Evolutionary conservation across 768 basidiomycete species (phyloP).

Genomic region (Hygrocybe punicea): DNA sequence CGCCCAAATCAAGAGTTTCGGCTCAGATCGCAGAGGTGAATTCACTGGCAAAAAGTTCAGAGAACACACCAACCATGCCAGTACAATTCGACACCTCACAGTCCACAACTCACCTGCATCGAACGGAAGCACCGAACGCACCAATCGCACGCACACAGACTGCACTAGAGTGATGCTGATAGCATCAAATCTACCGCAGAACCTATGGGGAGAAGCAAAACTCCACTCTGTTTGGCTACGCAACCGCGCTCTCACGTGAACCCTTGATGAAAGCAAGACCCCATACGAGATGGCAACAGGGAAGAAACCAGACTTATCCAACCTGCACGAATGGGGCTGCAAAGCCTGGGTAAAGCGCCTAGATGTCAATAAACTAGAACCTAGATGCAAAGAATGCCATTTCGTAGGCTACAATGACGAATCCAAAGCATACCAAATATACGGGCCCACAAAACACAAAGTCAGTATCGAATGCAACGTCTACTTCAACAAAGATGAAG

Average conservation of each 20-base stretch:
- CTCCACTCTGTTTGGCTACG: slow-evolving; percentile 35
- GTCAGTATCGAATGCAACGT: slow-evolving; percentile 29
- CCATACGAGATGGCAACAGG: slow-evolving; percentile 28
- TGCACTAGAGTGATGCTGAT: slow-evolving; percentile 28
- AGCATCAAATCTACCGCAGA: slow-evolving; percentile 1
- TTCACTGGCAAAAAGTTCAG: slow-evolving; percentile 14
- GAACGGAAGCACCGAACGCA: slow-evolving; percentile 30
- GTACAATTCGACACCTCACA: slow-evolving; percentile 31
- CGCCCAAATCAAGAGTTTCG: slow-evolving; percentile 25
- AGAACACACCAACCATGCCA: slow-evolving; percentile 20
- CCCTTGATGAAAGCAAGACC: slow-evolving; percentile 19
- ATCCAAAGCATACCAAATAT: slow-evolving; percentile 27
- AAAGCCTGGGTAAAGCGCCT: not conserved
- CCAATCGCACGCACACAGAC: slow-evolving; percentile 25
- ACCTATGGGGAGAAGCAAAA: slow-evolving; percentile 40
- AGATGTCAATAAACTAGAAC: slow-evolving; percentile 21
- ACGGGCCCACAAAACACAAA: slow-evolving; percentile 23
- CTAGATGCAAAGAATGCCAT: slow-evolving; percentile 10
- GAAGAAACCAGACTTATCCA: slow-evolving; percentile 30
- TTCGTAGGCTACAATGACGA: slow-evolving; percentile 27
- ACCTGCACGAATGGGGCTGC: slow-evolving; percentile 16
- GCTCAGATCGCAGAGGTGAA: slow-evolving; percentile 26
- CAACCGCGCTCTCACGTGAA: slow-evolving; percentile 30
- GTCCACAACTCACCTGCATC: slow-evolving; percentile 33
- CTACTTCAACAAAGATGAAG: slow-evolving; percentile 16